Percentiles rank a stretch among this genome's conserved stretches.
Evolutionary conservation across 441 rosid species (phyloP).

Genomic region (Erodium texanum): DNA sequence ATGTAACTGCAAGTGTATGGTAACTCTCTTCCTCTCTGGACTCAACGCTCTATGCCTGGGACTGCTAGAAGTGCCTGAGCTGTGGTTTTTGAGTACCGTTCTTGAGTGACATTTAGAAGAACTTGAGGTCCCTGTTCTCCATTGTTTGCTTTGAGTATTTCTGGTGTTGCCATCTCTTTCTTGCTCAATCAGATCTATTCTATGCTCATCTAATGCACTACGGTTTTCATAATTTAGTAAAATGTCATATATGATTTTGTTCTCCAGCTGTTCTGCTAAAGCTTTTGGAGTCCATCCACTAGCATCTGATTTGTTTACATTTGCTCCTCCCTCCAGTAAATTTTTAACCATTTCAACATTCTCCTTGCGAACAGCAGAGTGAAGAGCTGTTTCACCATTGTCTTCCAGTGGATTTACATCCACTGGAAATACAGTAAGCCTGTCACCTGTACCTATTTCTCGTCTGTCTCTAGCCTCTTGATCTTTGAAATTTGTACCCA

Average conservation of each 20-base stretch:
- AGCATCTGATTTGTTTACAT: constrained; percentile 38
- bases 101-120: constrained; percentile 19
- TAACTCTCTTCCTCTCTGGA: constrained; percentile 53
- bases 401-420: constrained; percentile 22
- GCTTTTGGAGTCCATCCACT: constrained; percentile 41
- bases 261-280: constrained; percentile 41
- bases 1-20: constrained; percentile 54
- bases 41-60: constrained; percentile 19
- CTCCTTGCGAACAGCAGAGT: constrained; percentile 41
- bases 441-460: constrained; percentile 21
- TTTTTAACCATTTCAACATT: constrained; percentile 49
- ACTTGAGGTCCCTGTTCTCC: constrained; percentile 19
- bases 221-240: constrained; percentile 35
- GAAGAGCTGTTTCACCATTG: constrained; percentile 39
- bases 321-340: constrained; percentile 43
- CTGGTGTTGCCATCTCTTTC: constrained; percentile 22
- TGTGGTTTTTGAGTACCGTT: constrained; percentile 21
- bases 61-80: constrained; percentile 23
- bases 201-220: constrained; percentile 36
- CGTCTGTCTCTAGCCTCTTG: constrained; percentile 22
- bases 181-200: constrained; percentile 35
- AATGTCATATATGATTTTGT: constrained; percentile 40
- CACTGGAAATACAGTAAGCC: constrained; percentile 11
- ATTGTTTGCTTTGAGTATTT: constrained; percentile 22
- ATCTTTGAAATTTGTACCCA: constrained; percentile 16